phyloP scores from a whole-genome alignment of 805 yeast species.

The Saturnispora dispora region DNA sequence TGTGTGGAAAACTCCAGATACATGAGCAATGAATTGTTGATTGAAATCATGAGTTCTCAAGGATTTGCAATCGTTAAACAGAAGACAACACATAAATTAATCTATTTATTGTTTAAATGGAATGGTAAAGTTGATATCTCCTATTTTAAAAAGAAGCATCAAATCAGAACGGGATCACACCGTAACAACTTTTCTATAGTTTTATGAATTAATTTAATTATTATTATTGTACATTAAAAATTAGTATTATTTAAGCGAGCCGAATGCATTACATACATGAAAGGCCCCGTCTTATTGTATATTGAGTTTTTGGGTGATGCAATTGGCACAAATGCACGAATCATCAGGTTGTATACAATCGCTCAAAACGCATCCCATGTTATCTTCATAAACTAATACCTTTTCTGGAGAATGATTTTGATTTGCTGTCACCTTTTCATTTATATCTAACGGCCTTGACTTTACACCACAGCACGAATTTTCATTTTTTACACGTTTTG shows the following conservation, averaged over 20 bases:
- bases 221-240: neutral
- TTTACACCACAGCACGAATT: neutral
- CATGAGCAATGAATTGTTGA: conserved; percentile 25
- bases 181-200: conserved; percentile 64
- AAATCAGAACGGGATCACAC: conserved; percentile 45
- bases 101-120: conserved; percentile 61
- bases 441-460: neutral
- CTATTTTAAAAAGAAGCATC: conserved; percentile 32
- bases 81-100: conserved; percentile 61
- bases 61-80: conserved; percentile 45
- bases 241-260: neutral
- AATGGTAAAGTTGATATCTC: conserved; percentile 21
- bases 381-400: neutral
- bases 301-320: conserved; percentile 26
- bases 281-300: neutral
- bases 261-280: neutral
- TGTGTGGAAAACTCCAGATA: conserved; percentile 81
- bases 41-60: conserved; percentile 41
- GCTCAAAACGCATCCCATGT: conserved; percentile 15
- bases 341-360: conserved; percentile 28
- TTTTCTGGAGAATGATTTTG: conserved; percentile 10
- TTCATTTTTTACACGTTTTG: neutral
- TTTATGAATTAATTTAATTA: conserved; percentile 15
- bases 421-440: neutral
- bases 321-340: conserved; percentile 24